A percentile compares a stretch with the other conserved stretches of the same genome.
Evolutionary conservation across 139 green algal genomes (phyloP).

Genomic region (Tetradesmus lagerheimii): DNA sequence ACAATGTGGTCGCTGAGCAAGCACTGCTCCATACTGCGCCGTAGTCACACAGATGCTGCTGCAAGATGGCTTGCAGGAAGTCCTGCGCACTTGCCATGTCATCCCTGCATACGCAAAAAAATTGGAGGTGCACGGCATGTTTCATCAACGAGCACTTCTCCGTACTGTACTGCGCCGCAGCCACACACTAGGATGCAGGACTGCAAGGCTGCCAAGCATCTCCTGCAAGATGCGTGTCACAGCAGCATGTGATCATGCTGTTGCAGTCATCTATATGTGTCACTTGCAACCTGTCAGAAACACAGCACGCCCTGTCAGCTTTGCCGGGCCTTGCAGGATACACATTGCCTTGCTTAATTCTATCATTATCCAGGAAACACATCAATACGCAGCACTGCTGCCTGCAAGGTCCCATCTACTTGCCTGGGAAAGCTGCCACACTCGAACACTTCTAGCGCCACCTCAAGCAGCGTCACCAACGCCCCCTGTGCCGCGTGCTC

Average conservation of each 20-base stretch:
- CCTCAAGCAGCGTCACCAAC: background rate
- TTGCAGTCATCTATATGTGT: too few species aligned
- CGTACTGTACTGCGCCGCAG: background rate
- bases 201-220: background rate
- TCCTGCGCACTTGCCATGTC: too few species aligned
- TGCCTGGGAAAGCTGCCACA: background rate
- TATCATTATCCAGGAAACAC: too few species aligned
- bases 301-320: too few species aligned
- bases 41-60: background rate
- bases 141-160: background rate
- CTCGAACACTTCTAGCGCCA: constrained; percentile 1
- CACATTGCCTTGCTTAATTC: too few species aligned
- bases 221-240: background rate
- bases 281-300: too few species aligned
- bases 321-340: too few species aligned
- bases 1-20: background rate
- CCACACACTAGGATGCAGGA: too few species aligned
- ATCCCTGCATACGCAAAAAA: too few species aligned
- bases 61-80: too few species aligned
- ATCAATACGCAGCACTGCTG: background rate
- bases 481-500: background rate
- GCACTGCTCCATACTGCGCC: background rate
- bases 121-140: too few species aligned
- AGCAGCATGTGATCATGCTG: background rate
- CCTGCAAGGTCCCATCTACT: background rate